phyloP scores from a whole-genome alignment of 257 asterid genomes.

The Nicotiana attenuata region DNA sequence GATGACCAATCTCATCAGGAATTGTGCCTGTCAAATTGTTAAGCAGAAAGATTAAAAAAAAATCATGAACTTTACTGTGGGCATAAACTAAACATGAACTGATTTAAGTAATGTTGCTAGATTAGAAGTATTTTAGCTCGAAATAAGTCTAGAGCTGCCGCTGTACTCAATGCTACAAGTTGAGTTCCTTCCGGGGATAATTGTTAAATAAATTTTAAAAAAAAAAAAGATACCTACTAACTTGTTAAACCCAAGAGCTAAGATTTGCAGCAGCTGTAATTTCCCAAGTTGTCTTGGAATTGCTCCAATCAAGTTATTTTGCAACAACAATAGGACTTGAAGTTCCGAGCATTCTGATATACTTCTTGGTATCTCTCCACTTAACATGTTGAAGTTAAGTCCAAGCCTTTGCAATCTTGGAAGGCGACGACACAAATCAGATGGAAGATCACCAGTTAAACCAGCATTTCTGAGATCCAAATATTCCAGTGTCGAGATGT shows the following conservation, averaged over 20 bases:
- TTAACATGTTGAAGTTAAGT: slow-evolving; percentile 17
- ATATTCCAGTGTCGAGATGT: neutral
- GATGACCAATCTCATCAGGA: neutral
- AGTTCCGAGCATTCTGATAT: neutral
- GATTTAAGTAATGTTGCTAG: too few species aligned
- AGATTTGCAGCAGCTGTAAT: slow-evolving; percentile 14
- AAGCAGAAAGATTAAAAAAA: neutral
- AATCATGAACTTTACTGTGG: neutral
- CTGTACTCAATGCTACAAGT: neutral
- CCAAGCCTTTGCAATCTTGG: slow-evolving; percentile 16
- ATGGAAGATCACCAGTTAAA: slow-evolving; percentile 6
- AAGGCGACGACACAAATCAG: neutral
- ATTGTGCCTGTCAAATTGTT: slow-evolving; percentile 13
- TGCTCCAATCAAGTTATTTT: neutral
- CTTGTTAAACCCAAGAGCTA: slow-evolving; percentile 17
- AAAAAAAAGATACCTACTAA: neutral
- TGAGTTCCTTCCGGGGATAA: neutral
- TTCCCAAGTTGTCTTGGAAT: neutral
- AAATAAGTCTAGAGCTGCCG: neutral
- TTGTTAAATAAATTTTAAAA: neutral
- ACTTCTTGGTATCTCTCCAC: slow-evolving; percentile 22
- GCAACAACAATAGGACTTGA: neutral
- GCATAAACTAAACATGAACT: neutral
- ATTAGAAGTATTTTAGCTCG: neutral
- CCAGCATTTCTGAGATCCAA: neutral